phyloP scores from a whole-genome alignment of 306 rosid species.

The cucumber (Cucumis sativus) region Cucumber_9930_V3 NC_026658.2:16417501-16418000 shows the following conservation, averaged over 20 bases:
- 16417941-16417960: conserved; percentile 26
- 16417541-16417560: background rate
- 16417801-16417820: conserved; percentile 71
- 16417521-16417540: background rate
- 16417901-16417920: conserved; percentile 15
- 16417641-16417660: background rate
- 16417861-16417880: conserved; percentile 11
- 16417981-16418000: conserved; percentile 56
- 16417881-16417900: conserved; percentile 19
- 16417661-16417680: conserved; percentile 62
- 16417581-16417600: background rate
- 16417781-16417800: conserved; percentile 74
- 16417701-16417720: conserved; percentile 28
- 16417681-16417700: conserved; percentile 44
- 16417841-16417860: conserved; percentile 48
- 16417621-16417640: background rate
- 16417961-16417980: conserved; percentile 34
- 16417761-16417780: conserved; percentile 52
- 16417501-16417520: background rate
- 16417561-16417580: background rate
- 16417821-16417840: conserved; percentile 42
- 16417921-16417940: conserved; percentile 15
- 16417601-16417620: background rate
- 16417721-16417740: conserved; percentile 41
- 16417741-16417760: conserved; percentile 26